phyloP scores from a whole-genome alignment of 2,329 filamentous ascomycete species.

The Neofusicoccum sp. region DNA sequence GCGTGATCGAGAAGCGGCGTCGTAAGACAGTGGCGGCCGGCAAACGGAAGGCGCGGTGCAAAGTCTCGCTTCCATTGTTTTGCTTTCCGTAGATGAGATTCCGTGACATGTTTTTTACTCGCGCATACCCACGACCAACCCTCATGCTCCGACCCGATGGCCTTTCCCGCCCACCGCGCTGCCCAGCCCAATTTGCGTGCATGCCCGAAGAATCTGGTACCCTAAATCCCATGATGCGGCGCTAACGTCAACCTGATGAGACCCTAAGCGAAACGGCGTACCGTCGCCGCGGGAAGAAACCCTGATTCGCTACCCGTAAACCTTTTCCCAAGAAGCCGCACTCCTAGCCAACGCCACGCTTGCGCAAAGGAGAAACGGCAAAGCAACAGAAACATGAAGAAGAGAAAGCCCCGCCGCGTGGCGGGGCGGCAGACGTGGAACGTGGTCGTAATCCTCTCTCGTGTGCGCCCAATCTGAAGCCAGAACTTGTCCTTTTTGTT shows the following conservation, averaged over 20 bases:
- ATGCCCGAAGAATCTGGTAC: constrained; percentile 6
- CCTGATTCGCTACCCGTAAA: constrained; percentile 15
- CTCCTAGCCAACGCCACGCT: constrained; percentile 15
- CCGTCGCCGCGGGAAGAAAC: constrained; percentile 12
- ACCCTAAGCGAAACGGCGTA: constrained; percentile 15
- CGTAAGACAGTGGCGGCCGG: constrained; percentile 3
- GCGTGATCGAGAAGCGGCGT: background rate
- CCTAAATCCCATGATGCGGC: constrained; percentile 12
- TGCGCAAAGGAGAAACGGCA: constrained; percentile 3
- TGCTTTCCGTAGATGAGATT: constrained; percentile 11
- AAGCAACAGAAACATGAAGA: constrained; percentile 10
- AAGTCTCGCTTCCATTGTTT: constrained; percentile 8
- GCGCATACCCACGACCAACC: background rate
- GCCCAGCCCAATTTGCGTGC: background rate
- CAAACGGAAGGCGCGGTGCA: background rate
- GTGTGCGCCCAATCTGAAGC: background rate
- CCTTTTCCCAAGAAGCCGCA: constrained; percentile 8
- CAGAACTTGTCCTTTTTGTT: background rate
- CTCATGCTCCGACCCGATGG: background rate
- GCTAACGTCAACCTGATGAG: constrained; percentile 10
- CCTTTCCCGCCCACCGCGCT: background rate
- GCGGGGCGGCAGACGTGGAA: background rate
- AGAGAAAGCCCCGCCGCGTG: background rate
- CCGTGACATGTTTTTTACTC: background rate
- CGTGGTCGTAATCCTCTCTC: background rate